Base-by-base conservation (phyloP, 2,329 filamentous ascomycete genomes). In the Clonostachys rosea region DNA sequence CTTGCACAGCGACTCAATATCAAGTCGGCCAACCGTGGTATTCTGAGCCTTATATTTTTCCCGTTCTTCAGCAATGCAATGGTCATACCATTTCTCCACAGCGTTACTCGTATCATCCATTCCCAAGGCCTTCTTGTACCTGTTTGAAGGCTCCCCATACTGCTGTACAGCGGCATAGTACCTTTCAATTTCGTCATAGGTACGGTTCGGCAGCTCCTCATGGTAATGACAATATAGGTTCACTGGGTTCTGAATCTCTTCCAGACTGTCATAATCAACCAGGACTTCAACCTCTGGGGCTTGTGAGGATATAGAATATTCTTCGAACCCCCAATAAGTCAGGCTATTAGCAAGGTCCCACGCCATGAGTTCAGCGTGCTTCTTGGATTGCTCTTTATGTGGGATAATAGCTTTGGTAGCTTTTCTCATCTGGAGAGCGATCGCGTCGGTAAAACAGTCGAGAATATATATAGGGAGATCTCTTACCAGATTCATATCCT, bases 171-270 rank as follows among this genome's bases (percentile, higher is more conserved):
- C 55, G 12, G 14, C 33, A 7, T 53, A 33, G 14, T 57, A 55
- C 5, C 14, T 6, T 10, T 46, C 39, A 14, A 58, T 44, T 35
- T 58, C 54, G 4, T 49, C 33, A 33, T 45, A 44, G 30, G 46
- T 54, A 11, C 56, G 56, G 4, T 50, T 50, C 17, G 52, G 47
- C 7, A 58, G 52, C 35, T 58, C 56, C 44, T 58, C 56, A 24
- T 58, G 53, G n/a, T 55, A 53, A 14, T 58, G 54, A 12, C 53
- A 49, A 40, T 76, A 75, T 5, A 80, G 78, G 35, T 82, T 72
- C 4, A 79, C 79, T 3, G 68, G 60, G 36, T 59, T 68, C 35
- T 69, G 62, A 34, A 70, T 60, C 50, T 69, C 61, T 3, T 62
- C 55, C 36, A 66, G 57, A 45, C 65, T 68, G 46, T 61, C 63